These are phyloP conservation scores for Cardiospermum halicacabum DNA, from an alignment of 345 rosid genomes.

Conservation along the genomic window DNA sequence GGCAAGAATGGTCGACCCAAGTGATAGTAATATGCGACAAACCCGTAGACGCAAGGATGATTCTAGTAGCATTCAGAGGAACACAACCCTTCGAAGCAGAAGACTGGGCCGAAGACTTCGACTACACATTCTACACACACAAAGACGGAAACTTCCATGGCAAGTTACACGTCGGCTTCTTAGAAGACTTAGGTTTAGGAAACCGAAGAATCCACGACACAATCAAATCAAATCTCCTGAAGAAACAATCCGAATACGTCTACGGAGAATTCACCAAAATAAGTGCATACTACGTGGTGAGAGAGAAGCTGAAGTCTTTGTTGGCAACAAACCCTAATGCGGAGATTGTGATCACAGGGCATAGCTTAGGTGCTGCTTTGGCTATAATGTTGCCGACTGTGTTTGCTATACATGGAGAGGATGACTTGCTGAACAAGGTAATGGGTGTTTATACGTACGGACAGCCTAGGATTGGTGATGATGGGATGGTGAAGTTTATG, in stretches of 20 bases:
- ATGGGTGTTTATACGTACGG: conserved; percentile 78
- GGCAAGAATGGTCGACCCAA: conserved; percentile 69
- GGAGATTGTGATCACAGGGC: conserved; percentile 63
- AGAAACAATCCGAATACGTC: conserved; percentile 10
- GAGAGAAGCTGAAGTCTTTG: conserved; percentile 45
- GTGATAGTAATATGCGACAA: conserved; percentile 70
- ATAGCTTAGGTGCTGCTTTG: conserved; percentile 85
- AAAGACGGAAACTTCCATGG: too few relatives aligned
- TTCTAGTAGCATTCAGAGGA: conserved; percentile 75
- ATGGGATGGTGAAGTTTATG: conserved; percentile 51
- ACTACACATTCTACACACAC: conserved; percentile 75
- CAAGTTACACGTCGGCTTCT: conserved; percentile 75
- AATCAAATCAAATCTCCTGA: conserved; percentile 38
- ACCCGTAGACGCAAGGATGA: conserved; percentile 67
- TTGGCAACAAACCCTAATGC: conserved; percentile 65
- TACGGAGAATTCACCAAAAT: conserved; percentile 36
- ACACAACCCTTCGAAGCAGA: conserved; percentile 87
- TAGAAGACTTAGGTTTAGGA: conserved; percentile 89
- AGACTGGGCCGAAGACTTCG: conserved; percentile 78
- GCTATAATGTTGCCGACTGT: conserved; percentile 65
- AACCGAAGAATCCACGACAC: conserved; percentile 42
- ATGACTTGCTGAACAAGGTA: conserved; percentile 48
- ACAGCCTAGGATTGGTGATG: conserved; percentile 75
- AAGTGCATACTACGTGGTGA: conserved; percentile 59
- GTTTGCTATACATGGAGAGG: conserved; percentile 55